phyloP scores from a whole-genome alignment of 2,329 filamentous ascomycete species.

The Fusarium torulosum region DNA sequence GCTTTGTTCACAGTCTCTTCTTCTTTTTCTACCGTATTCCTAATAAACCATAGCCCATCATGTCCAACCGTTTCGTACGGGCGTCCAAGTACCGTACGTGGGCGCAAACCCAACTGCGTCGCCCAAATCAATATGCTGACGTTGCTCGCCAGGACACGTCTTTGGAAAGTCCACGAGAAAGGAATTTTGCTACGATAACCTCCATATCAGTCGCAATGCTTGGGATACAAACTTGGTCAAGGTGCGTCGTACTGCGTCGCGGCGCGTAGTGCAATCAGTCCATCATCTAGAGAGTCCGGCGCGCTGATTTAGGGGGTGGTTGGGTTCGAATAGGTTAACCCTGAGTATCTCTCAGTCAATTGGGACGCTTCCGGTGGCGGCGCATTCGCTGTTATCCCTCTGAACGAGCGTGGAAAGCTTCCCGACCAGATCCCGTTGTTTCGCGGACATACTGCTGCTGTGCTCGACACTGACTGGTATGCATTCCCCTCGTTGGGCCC shows the following conservation, averaged over 20 bases:
- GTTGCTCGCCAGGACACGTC: constrained; percentile 81
- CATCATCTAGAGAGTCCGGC: constrained; percentile 31
- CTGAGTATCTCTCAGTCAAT: constrained; percentile 96
- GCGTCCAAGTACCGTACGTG: constrained; percentile 76
- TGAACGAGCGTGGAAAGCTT: constrained; percentile 88
- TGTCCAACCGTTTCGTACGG: constrained; percentile 75
- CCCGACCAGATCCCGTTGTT: constrained; percentile 96
- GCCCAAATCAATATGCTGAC: constrained; percentile 45
- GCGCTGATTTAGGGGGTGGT: constrained; percentile 46
- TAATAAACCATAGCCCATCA: constrained; percentile 52
- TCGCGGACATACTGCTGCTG: constrained; percentile 93
- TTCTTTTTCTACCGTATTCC: constrained; percentile 20
- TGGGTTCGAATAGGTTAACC: constrained; percentile 77
- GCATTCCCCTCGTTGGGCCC: constrained; percentile 45
- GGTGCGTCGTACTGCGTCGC: constrained; percentile 82
- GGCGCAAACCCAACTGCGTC: constrained; percentile 46
- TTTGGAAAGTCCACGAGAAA: constrained; percentile 96
- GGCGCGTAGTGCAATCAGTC: constrained; percentile 30
- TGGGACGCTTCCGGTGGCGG: constrained; percentile 97
- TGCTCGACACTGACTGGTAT: constrained; percentile 97
- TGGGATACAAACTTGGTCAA: constrained; percentile 99
- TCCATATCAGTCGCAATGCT: constrained; percentile 96
- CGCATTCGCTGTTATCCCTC: constrained; percentile 94
- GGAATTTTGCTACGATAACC: constrained; percentile 98
- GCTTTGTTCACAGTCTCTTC: constrained; percentile 11